These are phyloP conservation scores for Penicillium italicum DNA, from an alignment of 2,329 filamentous ascomycete species.

Conservation along the genomic window DNA sequence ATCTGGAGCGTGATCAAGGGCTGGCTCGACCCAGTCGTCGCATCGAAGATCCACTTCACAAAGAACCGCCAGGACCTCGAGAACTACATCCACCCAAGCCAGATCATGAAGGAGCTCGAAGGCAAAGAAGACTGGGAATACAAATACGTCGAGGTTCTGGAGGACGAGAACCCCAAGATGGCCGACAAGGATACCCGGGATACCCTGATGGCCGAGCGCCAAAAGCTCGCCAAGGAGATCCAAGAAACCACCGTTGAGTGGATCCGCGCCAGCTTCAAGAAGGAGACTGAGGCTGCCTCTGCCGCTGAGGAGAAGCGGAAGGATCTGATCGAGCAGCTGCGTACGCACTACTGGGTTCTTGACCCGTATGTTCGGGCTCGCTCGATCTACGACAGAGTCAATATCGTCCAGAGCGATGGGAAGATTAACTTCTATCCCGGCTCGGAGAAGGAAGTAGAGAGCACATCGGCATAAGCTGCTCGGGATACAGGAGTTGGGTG, in stretches of 20 bases:
- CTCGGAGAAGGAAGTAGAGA: slow-evolving; percentile 13
- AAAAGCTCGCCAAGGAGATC: slow-evolving; percentile 65
- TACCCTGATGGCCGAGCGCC: slow-evolving; percentile 60
- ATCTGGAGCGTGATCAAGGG: slow-evolving; percentile 94
- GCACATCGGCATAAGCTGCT: slow-evolving; percentile 5
- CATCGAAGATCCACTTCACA: slow-evolving; percentile 88
- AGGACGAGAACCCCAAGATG: slow-evolving; percentile 74
- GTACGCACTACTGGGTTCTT: slow-evolving; percentile 78
- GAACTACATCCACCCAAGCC: slow-evolving; percentile 65
- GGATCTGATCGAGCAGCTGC: slow-evolving; percentile 60
- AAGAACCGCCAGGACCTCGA: slow-evolving; percentile 75
- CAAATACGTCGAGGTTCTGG: slow-evolving; percentile 69
- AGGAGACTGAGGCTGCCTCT: slow-evolving; percentile 45
- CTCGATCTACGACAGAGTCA: slow-evolving; percentile 78
- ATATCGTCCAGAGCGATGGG: slow-evolving; percentile 66
- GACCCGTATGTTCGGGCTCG: slow-evolving; percentile 83
- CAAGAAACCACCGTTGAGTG: slow-evolving; percentile 73
- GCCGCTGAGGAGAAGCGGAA: slow-evolving; percentile 57
- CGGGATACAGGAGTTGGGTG: neutral
- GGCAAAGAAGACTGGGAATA: slow-evolving; percentile 84
- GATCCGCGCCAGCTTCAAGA: slow-evolving; percentile 56
- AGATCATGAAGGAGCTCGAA: slow-evolving; percentile 78
- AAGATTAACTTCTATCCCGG: slow-evolving; percentile 66
- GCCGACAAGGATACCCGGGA: slow-evolving; percentile 63
- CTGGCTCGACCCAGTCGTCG: slow-evolving; percentile 96